These are phyloP conservation scores for Pachysandra terminalis DNA, from an alignment of 164 flowering plant species.

Conservation along the genomic window DNA sequence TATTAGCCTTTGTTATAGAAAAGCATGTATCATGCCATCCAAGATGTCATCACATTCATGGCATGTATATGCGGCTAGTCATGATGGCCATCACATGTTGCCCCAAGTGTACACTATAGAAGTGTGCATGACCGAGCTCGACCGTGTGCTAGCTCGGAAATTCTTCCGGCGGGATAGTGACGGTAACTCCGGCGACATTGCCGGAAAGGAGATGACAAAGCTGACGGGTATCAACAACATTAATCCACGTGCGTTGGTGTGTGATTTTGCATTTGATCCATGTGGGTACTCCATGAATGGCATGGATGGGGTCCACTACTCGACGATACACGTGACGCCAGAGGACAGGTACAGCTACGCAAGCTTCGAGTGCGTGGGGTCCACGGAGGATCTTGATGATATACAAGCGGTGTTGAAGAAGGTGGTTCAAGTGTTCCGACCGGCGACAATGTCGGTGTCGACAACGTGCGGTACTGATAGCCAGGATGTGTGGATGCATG, in stretches of 20 bases:
- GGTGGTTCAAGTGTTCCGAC: constrained; percentile 71
- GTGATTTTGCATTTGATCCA: constrained; percentile 91
- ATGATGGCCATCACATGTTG: constrained; percentile 15
- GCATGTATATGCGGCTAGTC: constrained; percentile 80
- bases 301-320: constrained; percentile 56
- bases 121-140: constrained; percentile 93
- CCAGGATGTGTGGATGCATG: constrained; percentile 29
- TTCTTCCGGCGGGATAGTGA: constrained; percentile 47
- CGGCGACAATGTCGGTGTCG: constrained; percentile 63
- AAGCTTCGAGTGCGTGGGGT: constrained; percentile 77
- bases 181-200: constrained; percentile 39
- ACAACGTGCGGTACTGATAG: constrained; percentile 28
- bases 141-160: constrained; percentile 42
- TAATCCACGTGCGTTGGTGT: constrained; percentile 42
- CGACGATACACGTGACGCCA: constrained; percentile 94
- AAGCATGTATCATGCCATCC: constrained; percentile 68
- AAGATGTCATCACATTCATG: constrained; percentile 50
- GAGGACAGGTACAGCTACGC: constrained; percentile 96
- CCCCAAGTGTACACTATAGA: constrained; percentile 53
- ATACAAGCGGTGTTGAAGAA: constrained; percentile 38
- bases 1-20: constrained; percentile 34
- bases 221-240: constrained; percentile 62
- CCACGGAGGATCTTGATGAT: constrained; percentile 32
- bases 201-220: constrained; percentile 78
- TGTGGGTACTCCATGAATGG: constrained; percentile 99